These are phyloP conservation scores for Biancaea sappan DNA, from an alignment of 306 rosid genomes.

Conservation along the genomic window DNA sequence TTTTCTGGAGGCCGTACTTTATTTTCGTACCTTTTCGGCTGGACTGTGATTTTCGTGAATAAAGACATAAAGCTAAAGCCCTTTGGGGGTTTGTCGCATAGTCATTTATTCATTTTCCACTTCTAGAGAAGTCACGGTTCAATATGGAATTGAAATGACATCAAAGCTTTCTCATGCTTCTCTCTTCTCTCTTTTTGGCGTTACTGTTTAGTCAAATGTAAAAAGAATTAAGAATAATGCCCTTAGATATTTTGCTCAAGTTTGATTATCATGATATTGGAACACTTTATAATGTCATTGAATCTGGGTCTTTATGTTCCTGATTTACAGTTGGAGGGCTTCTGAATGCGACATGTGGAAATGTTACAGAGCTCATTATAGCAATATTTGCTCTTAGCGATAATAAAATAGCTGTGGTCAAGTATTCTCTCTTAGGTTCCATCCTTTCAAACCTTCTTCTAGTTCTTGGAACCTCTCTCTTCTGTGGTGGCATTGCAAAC, in stretches of 20 bases:
- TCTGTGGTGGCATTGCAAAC: slow-evolving; percentile 79
- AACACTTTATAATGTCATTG: not conserved
- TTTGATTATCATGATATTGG: not conserved
- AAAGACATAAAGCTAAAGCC: not conserved
- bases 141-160: slow-evolving; percentile 10
- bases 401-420: slow-evolving; percentile 70
- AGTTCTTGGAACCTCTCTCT: slow-evolving; percentile 85
- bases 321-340: slow-evolving; percentile 77
- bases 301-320: not conserved
- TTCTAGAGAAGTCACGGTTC: not conserved
- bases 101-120: not conserved
- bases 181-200: not conserved
- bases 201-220: too few species aligned
- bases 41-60: not conserved
- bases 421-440: slow-evolving; percentile 92
- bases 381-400: slow-evolving; percentile 71
- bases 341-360: slow-evolving; percentile 94
- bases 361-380: slow-evolving; percentile 82
- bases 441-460: slow-evolving; percentile 87
- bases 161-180: not conserved
- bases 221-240: too few species aligned
- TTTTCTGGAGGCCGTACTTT: too few species aligned
- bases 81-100: not conserved
- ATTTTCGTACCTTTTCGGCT: not conserved
- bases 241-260: not conserved